These are phyloP conservation scores for Meripilus lineatus DNA, from an alignment of 1,284 basidiomycete species.

Conservation along the genomic window DNA sequence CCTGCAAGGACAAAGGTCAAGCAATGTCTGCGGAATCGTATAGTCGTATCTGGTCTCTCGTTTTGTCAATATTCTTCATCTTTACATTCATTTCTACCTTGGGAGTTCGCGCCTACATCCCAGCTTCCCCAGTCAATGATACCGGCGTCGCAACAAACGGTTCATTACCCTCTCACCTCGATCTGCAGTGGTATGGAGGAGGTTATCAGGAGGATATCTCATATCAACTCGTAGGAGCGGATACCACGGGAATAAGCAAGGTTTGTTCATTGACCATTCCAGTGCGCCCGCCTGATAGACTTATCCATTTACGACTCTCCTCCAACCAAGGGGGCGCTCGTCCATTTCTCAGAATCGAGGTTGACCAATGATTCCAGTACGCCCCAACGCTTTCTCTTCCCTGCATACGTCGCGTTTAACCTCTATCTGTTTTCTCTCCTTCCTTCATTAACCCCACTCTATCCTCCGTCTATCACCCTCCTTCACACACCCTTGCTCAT, in stretches of 20 bases:
- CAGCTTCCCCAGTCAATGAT: conserved; percentile 67
- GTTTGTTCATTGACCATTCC: conserved; percentile 27
- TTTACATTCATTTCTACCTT: no score
- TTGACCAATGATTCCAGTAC: conserved; percentile 26
- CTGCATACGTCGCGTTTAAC: background rate
- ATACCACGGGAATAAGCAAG: conserved; percentile 45
- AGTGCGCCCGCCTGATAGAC: background rate
- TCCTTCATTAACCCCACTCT: background rate
- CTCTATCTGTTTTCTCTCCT: background rate
- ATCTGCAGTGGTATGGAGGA: conserved; percentile 57
- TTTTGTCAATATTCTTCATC: no score
- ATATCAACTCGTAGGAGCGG: conserved; percentile 50
- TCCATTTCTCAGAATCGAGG: conserved; percentile 69
- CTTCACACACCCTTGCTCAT: background rate
- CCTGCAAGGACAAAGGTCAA: no score
- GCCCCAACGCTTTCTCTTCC: conserved; percentile 20
- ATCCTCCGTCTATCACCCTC: background rate
- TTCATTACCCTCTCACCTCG: conserved; percentile 51
- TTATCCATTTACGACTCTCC: background rate
- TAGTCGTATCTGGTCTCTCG: no score
- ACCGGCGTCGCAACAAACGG: conserved; percentile 51
- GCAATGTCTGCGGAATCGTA: no score
- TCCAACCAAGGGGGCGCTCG: conserved; percentile 56
- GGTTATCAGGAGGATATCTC: conserved; percentile 52
- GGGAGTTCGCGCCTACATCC: conserved; percentile 48